phyloP scores from a whole-genome alignment of 495 filamentous ascomycete genomes.

The Trichoderma virens region DNA sequence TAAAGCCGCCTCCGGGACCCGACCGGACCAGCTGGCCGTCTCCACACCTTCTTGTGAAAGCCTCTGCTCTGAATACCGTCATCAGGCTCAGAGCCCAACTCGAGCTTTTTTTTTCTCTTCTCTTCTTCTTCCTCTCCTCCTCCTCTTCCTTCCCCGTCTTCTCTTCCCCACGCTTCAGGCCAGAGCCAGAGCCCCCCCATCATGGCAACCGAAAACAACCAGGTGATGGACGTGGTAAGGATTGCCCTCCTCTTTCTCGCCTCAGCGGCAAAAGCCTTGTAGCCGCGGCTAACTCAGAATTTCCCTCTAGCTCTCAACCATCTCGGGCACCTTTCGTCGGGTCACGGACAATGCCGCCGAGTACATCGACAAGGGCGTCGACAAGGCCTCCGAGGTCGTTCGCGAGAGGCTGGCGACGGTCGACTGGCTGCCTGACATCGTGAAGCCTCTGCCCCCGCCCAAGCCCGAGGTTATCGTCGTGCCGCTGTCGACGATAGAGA shows the following conservation, averaged over 20 bases:
- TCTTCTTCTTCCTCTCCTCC: not conserved
- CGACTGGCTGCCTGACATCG: conserved; percentile 61
- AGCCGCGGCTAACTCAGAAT: not conserved
- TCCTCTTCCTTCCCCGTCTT: not conserved
- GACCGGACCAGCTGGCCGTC: not conserved
- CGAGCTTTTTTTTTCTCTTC: not conserved
- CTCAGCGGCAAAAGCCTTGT: not conserved
- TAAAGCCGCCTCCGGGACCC: not conserved
- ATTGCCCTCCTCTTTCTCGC: conserved; percentile 1
- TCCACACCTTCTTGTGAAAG: not conserved
- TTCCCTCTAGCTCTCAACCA: conserved; percentile 53
- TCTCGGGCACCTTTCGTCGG: conserved; percentile 60
- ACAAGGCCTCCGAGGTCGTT: conserved; percentile 54
- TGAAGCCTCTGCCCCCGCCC: conserved; percentile 50
- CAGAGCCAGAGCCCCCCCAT: not conserved
- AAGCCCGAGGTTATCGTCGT: conserved; percentile 33
- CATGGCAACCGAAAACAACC: conserved; percentile 54
- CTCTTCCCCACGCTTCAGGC: not conserved
- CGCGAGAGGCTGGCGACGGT: conserved; percentile 55
- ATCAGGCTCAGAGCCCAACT: conserved; percentile 4
- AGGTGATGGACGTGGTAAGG: conserved; percentile 54
- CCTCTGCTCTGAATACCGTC: conserved; percentile 7
- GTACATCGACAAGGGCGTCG: conserved; percentile 68
- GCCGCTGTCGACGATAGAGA: conserved; percentile 28
- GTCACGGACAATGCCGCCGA: conserved; percentile 63